Evolutionary conservation across 768 basidiomycete species (phyloP).

Genomic region (Rhodocollybia butyracea): DNA sequence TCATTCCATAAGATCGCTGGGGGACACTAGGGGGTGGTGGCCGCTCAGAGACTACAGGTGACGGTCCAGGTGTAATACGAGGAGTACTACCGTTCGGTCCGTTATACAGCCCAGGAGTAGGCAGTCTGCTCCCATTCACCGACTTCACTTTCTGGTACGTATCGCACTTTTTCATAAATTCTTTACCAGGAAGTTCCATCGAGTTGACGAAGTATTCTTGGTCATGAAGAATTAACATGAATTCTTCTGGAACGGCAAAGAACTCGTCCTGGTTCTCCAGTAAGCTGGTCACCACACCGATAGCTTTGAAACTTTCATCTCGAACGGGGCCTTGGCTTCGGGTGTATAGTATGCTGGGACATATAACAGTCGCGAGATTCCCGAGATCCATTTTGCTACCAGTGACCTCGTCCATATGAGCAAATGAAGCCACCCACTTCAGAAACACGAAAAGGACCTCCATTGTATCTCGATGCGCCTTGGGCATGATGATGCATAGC

Average conservation of each 20-base stretch:
- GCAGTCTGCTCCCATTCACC: slow-evolving; percentile 52
- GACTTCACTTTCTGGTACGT: slow-evolving; percentile 79
- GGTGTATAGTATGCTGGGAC: slow-evolving; percentile 96
- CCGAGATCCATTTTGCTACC: slow-evolving; percentile 97
- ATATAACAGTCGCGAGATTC: slow-evolving; percentile 95
- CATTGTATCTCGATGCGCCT: slow-evolving; percentile 93
- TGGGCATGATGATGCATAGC: slow-evolving; percentile 82
- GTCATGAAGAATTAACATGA: slow-evolving; percentile 81
- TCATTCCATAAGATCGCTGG: slow-evolving; percentile 37
- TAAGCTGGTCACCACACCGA: slow-evolving; percentile 80
- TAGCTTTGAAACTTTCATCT: slow-evolving; percentile 91
- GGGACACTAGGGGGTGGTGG: slow-evolving; percentile 38
- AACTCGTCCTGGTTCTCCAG: slow-evolving; percentile 94
- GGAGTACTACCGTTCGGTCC: slow-evolving; percentile 34
- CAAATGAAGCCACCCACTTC: slow-evolving; percentile 99
- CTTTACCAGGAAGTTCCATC: slow-evolving; percentile 88
- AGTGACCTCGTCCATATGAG: slow-evolving; percentile 95
- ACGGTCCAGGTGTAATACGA: slow-evolving; percentile 27
- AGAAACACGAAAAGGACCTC: slow-evolving; percentile 98
- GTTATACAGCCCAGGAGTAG: slow-evolving; percentile 31
- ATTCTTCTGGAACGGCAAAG: slow-evolving; percentile 91
- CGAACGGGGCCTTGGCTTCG: slow-evolving; percentile 80
- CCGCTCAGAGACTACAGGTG: slow-evolving; percentile 41
- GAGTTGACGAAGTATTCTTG: slow-evolving; percentile 89
- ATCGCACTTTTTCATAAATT: slow-evolving; percentile 93